Percentiles rank a stretch among this genome's conserved stretches.
phyloP scores from a whole-genome alignment of 345 rosid species.

The Populus deltoides region DNA sequence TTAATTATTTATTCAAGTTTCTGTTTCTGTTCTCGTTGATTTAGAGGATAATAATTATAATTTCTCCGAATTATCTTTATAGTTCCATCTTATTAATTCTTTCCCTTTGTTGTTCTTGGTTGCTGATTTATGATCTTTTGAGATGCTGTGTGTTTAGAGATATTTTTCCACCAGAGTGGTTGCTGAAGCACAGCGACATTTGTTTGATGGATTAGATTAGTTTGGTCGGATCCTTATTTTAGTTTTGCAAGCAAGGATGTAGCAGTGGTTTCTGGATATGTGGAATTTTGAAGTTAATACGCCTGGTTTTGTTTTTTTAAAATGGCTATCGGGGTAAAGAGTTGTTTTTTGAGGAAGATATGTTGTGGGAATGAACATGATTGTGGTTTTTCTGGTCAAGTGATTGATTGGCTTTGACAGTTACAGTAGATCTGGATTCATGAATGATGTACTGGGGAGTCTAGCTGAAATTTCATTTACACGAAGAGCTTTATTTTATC shows the following conservation, averaged over 20 bases:
- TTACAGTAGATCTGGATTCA: constrained; percentile 17
- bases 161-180: constrained; percentile 46
- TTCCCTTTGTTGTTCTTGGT: constrained; percentile 34
- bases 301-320: constrained; percentile 13
- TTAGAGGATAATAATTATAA: not conserved
- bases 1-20: not conserved
- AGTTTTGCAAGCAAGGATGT: constrained; percentile 26
- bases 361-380: constrained; percentile 3
- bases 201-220: not conserved
- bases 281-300: constrained; percentile 26
- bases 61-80: not conserved
- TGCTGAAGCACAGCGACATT: constrained; percentile 37
- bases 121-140: constrained; percentile 41
- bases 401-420: constrained; percentile 5
- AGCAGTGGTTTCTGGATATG: constrained; percentile 18
- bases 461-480: not conserved
- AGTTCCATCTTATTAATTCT: constrained; percentile 19
- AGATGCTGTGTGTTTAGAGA: constrained; percentile 50
- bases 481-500: constrained; percentile 7
- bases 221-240: constrained; percentile 9
- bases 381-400: constrained; percentile 17
- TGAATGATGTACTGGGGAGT: not conserved
- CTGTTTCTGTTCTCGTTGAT: not conserved
- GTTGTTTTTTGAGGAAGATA: constrained; percentile 11
- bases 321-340: constrained; percentile 10